Evolutionary conservation across 2,329 filamentous ascomycete genomes (phyloP), one percentile per base, ranked within the genome.

Genomic region (Coleophoma crateriformis): DNA sequence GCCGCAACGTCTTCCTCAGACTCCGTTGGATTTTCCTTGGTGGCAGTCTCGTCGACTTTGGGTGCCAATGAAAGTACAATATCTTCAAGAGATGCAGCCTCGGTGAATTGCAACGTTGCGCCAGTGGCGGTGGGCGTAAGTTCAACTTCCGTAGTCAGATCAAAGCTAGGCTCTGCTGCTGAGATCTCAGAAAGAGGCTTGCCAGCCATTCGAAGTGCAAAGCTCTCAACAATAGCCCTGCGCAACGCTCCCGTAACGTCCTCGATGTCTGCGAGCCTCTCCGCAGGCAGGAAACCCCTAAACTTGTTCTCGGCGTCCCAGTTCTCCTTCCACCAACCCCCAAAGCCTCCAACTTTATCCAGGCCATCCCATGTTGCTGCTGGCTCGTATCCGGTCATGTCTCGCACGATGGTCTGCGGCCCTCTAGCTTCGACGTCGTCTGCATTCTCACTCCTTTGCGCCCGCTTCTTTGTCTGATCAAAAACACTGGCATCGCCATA

Each of bases 161-260:
- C 55, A 0, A 44, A 33, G 11, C 45, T 52, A 46, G 51, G 46
- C 22, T 41, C 47, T 4, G 53, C 43, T 7, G 51, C 53, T 6
- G 55, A 58, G 7, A 64, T 48, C 7, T 51, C 45, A 13, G 47
- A 46, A 15, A 62, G 43, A 22, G 60, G 54, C 54, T 66, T 70
- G 42, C 69, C 72, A 47, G 70, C 66, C 55, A 69, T 61, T 51
- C 68, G 67, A 61, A 81, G 63, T 3, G 77, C 65, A 52, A 75
- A 73, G 4, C 80, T 64, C 59, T 85, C 81, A 5, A 83, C 73
- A 11, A 78, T 67, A 4, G 80, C 74, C 53, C 78, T 73, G 53
- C 79, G 77, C 38, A 84, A 70, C 33, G 74, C 69, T 40, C 61
- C 65, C 38, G 67, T 58, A 48, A 73, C 54, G 27, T 69, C 61